A percentile compares a stretch with the other conserved stretches of the same genome.
phyloP scores from a whole-genome alignment of 495 filamentous ascomycete species.

The Pyrenula aspistea region DNA sequence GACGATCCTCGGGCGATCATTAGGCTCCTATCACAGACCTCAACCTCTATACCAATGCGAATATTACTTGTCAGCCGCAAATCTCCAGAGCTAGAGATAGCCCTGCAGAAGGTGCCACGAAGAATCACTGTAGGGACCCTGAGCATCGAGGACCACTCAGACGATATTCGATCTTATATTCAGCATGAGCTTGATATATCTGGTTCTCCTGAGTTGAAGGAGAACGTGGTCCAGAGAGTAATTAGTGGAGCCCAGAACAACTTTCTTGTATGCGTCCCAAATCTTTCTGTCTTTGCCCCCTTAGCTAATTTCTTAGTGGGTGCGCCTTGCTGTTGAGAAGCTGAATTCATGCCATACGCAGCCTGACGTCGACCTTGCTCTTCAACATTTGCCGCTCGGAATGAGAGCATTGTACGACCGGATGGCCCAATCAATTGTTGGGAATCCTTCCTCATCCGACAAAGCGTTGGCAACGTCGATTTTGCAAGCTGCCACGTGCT shows the following conservation, averaged over 20 bases:
- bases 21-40: constrained; percentile 6
- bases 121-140: neutral
- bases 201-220: constrained; percentile 4
- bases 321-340: constrained; percentile 20
- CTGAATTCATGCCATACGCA: constrained; percentile 18
- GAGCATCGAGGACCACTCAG: constrained; percentile 5
- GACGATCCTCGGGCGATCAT: constrained; percentile 9
- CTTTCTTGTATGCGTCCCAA: constrained; percentile 6
- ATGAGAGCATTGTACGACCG: constrained; percentile 28
- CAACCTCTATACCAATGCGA: constrained; percentile 5
- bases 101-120: constrained; percentile 6
- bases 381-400: constrained; percentile 23
- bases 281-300: neutral
- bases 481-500: constrained; percentile 16
- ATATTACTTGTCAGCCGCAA: constrained; percentile 13
- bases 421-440: constrained; percentile 17
- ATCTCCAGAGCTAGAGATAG: constrained; percentile 3
- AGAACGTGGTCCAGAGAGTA: constrained; percentile 7
- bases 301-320: constrained; percentile 9
- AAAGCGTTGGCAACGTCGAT: constrained; percentile 14
- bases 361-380: constrained; percentile 14
- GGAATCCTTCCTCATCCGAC: constrained; percentile 6
- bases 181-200: constrained; percentile 8
- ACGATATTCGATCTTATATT: constrained; percentile 10
- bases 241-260: constrained; percentile 7